A percentile compares a stretch with the other conserved stretches of the same genome.
These are phyloP conservation scores for Panaeolus papilionaceus DNA, from an alignment of 768 basidiomycete genomes.

Conservation along the genomic window DNA sequence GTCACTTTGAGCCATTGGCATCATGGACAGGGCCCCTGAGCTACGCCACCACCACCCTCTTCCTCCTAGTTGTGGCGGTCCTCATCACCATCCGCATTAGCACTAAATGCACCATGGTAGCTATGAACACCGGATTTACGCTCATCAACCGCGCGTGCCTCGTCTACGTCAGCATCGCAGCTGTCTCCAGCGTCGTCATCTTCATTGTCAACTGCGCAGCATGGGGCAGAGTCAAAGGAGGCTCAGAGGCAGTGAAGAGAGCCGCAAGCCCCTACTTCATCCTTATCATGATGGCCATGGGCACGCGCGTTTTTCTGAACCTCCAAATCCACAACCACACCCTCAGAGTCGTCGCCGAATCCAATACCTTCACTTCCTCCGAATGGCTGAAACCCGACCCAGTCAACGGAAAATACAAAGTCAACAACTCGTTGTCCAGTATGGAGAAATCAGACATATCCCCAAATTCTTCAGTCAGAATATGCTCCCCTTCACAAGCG, in stretches of 20 bases:
- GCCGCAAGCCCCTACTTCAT: conserved; percentile 35
- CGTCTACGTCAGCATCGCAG: conserved; percentile 33
- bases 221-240: conserved; percentile 25
- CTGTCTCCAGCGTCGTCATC: conserved; percentile 34
- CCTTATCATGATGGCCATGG: conserved; percentile 38
- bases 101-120: conserved; percentile 27
- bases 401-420: conserved; percentile 16
- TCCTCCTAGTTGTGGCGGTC: conserved; percentile 34
- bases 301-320: conserved; percentile 39
- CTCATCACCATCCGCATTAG: conserved; percentile 33
- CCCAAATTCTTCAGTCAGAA: not conserved
- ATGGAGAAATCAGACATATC: conserved; percentile 19
- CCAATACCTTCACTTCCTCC: conserved; percentile 27
- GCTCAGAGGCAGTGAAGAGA: conserved; percentile 35
- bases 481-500: not conserved
- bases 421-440: conserved; percentile 6
- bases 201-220: conserved; percentile 30
- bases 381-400: conserved; percentile 23
- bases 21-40: conserved; percentile 39
- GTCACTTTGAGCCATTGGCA: conserved; percentile 37
- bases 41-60: conserved; percentile 37
- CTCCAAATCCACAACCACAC: conserved; percentile 31
- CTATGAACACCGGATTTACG: conserved; percentile 30
- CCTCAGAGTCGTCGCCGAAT: conserved; percentile 27
- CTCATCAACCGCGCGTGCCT: conserved; percentile 37